Evolutionary conservation across 73 alveolate species (phyloP), one percentile per base, ranked within the genome.

Genomic region (Paramecium tetraurelia): DNA sequence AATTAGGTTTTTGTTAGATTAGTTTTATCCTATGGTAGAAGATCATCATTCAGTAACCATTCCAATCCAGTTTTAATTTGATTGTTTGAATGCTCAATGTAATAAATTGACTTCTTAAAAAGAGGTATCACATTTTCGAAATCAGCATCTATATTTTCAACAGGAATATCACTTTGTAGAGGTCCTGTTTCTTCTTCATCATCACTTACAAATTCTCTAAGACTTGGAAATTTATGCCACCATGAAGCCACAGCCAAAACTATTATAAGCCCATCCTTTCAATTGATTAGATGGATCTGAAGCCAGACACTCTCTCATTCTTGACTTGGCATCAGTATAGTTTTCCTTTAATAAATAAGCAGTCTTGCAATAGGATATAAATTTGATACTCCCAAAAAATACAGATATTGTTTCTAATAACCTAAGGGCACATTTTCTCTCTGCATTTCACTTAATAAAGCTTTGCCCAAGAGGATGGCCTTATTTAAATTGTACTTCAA

Each of bases 211-310:
- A 86, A 77, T 40, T 86, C 86, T 63, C 87, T 86, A 24, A 86
- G 41, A 59, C 48, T 63, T 20, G 93, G 93, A 20, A 53, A 77
- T 58, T 63, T 86, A 46, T 86, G 93, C 93, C 93, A 86, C 93
- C 93, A 86, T 59, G 88, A 59, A 5, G 93, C 93, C 2, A 86
- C 86, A 24, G 88, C 93, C 12, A 86, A 86, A 63, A 77, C 72
- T 86, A 68, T 86, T 86, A n/a, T 59, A 59, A 20, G 93, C 87
- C 84, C 85, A 86, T 4, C 93, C 93, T 86, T 77, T 86, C n/a
- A 86, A 53, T 14, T 38, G 10, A 59, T 72, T 72, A 35, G 69
- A 53, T 24, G 93, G 93, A 9, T 86, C 93, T 59, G 70, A 50
- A 35, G 58, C 44, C 20, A 86, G 24, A 27, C 93, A 86, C 38